Conservation (phyloP, 2,329 filamentous ascomycete genomes). For the Fusarium solani-melongenae region DNA sequence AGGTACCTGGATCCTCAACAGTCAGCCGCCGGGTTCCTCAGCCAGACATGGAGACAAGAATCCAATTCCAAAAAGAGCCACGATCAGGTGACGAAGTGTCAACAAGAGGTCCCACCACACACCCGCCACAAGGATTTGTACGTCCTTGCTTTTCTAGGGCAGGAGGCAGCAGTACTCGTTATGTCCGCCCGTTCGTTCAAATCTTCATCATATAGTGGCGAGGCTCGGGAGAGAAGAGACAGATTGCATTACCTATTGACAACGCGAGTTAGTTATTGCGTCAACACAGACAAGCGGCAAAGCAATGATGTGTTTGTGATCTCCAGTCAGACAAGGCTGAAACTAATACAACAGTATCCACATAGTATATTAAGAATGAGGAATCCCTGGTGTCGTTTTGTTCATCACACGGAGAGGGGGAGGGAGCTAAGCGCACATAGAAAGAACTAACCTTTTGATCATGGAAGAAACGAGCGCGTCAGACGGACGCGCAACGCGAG, state of each 20-base stretch:
- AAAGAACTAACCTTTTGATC: slow-evolving; percentile 59
- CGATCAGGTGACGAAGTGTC: slow-evolving; percentile 74
- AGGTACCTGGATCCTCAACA: slow-evolving; percentile 49
- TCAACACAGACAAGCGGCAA: slow-evolving; percentile 24
- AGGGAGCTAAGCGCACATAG: not conserved
- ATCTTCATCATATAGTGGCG: slow-evolving; percentile 66
- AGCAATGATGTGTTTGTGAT: slow-evolving; percentile 40
- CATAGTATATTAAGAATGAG: slow-evolving; percentile 75
- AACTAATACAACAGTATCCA: slow-evolving; percentile 71
- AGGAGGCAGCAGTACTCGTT: slow-evolving; percentile 63
- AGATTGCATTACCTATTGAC: slow-evolving; percentile 55
- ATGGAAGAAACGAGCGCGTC: slow-evolving; percentile 9
- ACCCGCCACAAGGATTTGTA: slow-evolving; percentile 70
- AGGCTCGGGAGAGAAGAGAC: slow-evolving; percentile 9
- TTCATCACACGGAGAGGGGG: slow-evolving; percentile 65
- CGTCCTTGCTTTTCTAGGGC: slow-evolving; percentile 66
- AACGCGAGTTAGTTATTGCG: slow-evolving; percentile 51
- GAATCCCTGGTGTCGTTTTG: slow-evolving; percentile 73
- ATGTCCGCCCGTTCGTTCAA: slow-evolving; percentile 79
- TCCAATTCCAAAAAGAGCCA: slow-evolving; percentile 47
- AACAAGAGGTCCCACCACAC: slow-evolving; percentile 67
- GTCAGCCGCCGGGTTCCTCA: slow-evolving; percentile 46
- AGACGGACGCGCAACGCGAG: slow-evolving; percentile 11
- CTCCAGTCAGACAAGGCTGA: slow-evolving; percentile 75
- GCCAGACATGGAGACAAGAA: slow-evolving; percentile 42